Evolutionary conservation across 2,329 filamentous ascomycete genomes (phyloP).

Genomic region (Trichoderma cornu-damae): DNA sequence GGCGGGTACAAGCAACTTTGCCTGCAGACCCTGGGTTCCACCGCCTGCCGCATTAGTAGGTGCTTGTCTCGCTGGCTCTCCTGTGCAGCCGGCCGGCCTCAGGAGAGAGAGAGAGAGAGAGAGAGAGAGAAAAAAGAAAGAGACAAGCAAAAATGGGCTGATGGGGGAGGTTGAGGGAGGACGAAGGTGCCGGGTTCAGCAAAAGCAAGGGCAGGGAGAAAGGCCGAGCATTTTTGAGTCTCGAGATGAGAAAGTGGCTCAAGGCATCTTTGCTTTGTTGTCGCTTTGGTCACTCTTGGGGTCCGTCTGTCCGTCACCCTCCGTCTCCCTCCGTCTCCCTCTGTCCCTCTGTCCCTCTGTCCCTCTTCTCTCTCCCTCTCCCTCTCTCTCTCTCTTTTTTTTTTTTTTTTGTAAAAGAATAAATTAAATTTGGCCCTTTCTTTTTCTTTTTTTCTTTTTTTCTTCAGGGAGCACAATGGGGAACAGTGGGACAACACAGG

Average conservation of each 20-base stretch:
- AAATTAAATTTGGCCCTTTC: no score
- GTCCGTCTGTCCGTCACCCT: neutral
- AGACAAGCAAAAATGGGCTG: conserved; percentile 1
- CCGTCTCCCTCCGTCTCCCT: neutral
- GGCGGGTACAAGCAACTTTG: no score
- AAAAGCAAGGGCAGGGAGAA: conserved; percentile 1
- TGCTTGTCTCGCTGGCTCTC: no score
- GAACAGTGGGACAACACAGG: conserved; percentile 5
- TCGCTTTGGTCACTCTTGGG: neutral
- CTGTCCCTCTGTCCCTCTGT: no score
- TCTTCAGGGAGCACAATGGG: no score
- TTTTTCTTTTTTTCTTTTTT: no score
- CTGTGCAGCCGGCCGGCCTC: conserved; percentile 1
- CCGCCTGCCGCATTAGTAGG: no score
- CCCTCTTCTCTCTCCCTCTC: no score
- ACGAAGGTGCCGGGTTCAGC: neutral
- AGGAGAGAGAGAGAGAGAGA: neutral
- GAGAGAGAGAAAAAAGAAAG: neutral
- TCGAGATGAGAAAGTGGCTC: neutral
- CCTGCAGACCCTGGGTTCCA: no score
- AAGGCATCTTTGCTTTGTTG: neutral
- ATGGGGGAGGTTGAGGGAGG: conserved; percentile 1
- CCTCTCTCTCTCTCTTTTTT: no score
- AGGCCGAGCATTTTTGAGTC: neutral
- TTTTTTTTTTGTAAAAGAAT: no score